These are phyloP conservation scores for Phaeotremella skinneri DNA, from an alignment of 768 basidiomycete species.

Conservation along the genomic window DNA sequence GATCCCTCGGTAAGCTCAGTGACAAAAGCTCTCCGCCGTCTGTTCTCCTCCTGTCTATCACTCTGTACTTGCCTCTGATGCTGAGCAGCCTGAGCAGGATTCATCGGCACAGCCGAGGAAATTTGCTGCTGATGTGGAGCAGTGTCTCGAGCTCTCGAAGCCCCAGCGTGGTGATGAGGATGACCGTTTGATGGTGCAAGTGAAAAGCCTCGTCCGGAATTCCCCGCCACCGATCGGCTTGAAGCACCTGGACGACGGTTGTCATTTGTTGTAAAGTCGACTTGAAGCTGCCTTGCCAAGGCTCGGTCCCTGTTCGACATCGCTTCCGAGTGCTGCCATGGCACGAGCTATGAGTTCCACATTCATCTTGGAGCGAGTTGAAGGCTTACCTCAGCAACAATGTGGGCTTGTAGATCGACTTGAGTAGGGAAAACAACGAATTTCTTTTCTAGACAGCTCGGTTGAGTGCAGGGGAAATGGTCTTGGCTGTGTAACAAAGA, in stretches of 20 bases:
- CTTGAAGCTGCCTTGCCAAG: constrained; percentile 43
- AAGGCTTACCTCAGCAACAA: constrained; percentile 63
- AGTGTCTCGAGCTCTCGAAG: constrained; percentile 19
- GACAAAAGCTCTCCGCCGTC: constrained; percentile 42
- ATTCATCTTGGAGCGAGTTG: background rate
- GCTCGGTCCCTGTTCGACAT: constrained; percentile 50
- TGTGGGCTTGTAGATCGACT: constrained; percentile 87
- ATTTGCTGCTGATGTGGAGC: constrained; percentile 31
- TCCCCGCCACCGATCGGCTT: constrained; percentile 16
- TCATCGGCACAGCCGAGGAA: constrained; percentile 25
- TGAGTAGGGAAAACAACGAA: constrained; percentile 89
- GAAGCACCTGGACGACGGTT: constrained; percentile 20
- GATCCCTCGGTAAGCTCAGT: constrained; percentile 34
- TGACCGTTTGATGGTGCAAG: constrained; percentile 14
- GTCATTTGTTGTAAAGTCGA: constrained; percentile 31
- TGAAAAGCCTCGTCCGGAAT: constrained; percentile 32
- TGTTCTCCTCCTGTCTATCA: constrained; percentile 35
- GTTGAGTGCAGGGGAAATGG: constrained; percentile 75
- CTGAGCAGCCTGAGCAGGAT: constrained; percentile 38
- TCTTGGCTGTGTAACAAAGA: constrained; percentile 58
- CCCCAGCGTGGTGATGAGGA: constrained; percentile 10
- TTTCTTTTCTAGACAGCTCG: constrained; percentile 74
- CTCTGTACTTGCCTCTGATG: constrained; percentile 32
- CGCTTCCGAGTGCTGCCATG: constrained; percentile 43
- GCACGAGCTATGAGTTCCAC: background rate